Evolutionary conservation across 441 rosid species (phyloP), one percentile per base, ranked within the genome.

Genomic region (Adansonia gregorii): DNA sequence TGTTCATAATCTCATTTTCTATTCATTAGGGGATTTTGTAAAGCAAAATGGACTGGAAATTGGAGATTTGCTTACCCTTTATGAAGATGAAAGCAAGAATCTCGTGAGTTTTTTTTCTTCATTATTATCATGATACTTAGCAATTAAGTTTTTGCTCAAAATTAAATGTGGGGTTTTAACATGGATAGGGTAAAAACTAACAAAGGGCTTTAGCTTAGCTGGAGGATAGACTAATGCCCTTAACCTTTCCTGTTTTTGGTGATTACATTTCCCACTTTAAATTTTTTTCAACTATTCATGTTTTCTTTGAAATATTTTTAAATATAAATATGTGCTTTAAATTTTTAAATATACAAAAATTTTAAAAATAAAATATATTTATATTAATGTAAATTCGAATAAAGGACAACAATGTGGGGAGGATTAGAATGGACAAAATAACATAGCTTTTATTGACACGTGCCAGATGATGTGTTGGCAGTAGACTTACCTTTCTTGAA

Each of bases 1-100:
- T 22, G 54, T 22, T 72, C 31, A 72, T 20, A 8, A 64, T 51
- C n/a, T 45, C 65, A 24, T 59, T 52, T 61, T 39, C 60, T 24
- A 67, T 80, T 15, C 27, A 45, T n/a, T 77, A 94, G 98, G 92
- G 76, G 88, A 87, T 17, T 91, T 94, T 82, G 92, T 91, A 66
- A 88, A 58, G 79, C 83, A 85, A 79, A 85, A 89, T 81, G 80
- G 85, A 79, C 20, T 88, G 72, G 86, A 84, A 61, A 82, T 31
- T 6, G 90, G 94, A 74, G 98, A 94, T 86, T 80, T 67, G 69
- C 87, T 94, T 31, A 82, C 82, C 51, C 83, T 94, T 63, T 92
- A 88, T 84, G 92, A 92, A 84, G 98, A 94, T 75, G 88, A 89
- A 78, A 73, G 85, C 91, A 89, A 83, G 83, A 89, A 91, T 60